A percentile compares a stretch with the other conserved stretches of the same genome.
Conservation (phyloP, 352 stramenopile species). For the Globisporangium paddicum region DNA sequence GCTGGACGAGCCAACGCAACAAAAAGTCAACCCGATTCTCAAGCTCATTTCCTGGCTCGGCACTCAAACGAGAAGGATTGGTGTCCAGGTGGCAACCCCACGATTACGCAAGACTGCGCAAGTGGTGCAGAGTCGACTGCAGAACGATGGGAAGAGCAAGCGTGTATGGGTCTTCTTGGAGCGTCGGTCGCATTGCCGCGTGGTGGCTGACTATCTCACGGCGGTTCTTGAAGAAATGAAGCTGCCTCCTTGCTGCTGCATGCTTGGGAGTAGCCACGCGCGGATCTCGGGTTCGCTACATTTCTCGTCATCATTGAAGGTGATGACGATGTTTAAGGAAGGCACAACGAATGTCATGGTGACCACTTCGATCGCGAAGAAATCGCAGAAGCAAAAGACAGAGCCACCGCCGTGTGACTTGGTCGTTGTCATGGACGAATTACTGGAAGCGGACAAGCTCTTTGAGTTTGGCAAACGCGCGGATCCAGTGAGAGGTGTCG, state of each 20-base stretch:
- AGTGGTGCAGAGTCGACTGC: constrained; percentile 44
- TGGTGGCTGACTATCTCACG: constrained; percentile 78
- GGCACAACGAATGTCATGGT: constrained; percentile 64
- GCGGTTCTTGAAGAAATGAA: constrained; percentile 30
- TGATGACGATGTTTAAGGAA: constrained; percentile 59
- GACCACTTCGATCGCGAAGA: constrained; percentile 67
- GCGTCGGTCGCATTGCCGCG: constrained; percentile 56
- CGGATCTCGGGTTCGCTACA: constrained; percentile 48
- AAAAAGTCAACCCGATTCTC: constrained; percentile 46
- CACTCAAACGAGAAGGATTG: constrained; percentile 24
- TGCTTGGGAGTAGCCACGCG: constrained; percentile 68
- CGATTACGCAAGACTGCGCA: constrained; percentile 53
- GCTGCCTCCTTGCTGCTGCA: constrained; percentile 60
- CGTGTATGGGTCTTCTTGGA: constrained; percentile 70
- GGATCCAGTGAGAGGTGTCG: constrained; percentile 26
- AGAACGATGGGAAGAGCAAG: constrained; percentile 22
- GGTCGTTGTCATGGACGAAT: constrained; percentile 73
- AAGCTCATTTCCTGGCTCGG: constrained; percentile 54
- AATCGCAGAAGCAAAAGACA: constrained; percentile 36
- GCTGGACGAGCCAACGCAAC: constrained; percentile 28
- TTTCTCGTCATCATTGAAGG: constrained; percentile 66
- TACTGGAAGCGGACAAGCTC: constrained; percentile 69
- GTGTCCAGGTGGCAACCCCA: constrained; percentile 33
- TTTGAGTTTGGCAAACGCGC: constrained; percentile 60
- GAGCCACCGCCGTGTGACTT: constrained; percentile 54